Base-by-base conservation (phyloP, 73 alveolate genomes). In the Blepharisma stoltei region DNA sequence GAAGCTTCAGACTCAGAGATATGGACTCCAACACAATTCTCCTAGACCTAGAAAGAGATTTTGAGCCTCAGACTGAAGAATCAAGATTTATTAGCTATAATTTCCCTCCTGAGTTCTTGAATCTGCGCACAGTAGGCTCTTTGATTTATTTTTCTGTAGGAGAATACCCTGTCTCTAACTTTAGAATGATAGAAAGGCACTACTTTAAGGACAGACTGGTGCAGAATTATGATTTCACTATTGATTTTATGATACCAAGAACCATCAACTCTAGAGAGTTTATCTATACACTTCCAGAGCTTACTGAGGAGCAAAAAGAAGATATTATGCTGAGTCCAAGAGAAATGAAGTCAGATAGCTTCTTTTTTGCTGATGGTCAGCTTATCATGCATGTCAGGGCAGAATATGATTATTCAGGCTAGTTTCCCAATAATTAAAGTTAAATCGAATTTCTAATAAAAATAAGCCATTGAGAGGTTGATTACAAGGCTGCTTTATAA, bases 361-460 rank as follows among this genome's bases (percentile, higher is more conserved):
- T 94, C 81, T 92, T 87, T 83, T 94, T 94, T 81, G 99, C 89
- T 37, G 95, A 86, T 27, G 93, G 84, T 27, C 76, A 89, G 84
- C 87, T 94, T 37, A 88, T 94, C 7, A 94, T 94, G 88, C 99
- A 94, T 82, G 83, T 85, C 60, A 94, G 88, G 80, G 97, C 97
- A 67, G 92, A 89, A 44, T 92, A 92, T 70, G 90, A 87, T 73
- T 92, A 92, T 85, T 70, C 93, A 25, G 77, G 86, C 41, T 32
- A 32, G 41, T 1, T 3, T 32, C 3, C 3, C 41, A 32, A 32
- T 32, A 32, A 32, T 32, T 32, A 32, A 32, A 32, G 41, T 32
- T 32, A 32, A 32, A 32, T 32, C 41, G 41, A 32, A n/a, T n/a
- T n/a, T n/a, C n/a, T n/a, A n/a, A n/a, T n/a, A n/a, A n/a, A n/a